Conservation (phyloP, 305 asterid species). For the Fraxinus angustifolia region DNA sequence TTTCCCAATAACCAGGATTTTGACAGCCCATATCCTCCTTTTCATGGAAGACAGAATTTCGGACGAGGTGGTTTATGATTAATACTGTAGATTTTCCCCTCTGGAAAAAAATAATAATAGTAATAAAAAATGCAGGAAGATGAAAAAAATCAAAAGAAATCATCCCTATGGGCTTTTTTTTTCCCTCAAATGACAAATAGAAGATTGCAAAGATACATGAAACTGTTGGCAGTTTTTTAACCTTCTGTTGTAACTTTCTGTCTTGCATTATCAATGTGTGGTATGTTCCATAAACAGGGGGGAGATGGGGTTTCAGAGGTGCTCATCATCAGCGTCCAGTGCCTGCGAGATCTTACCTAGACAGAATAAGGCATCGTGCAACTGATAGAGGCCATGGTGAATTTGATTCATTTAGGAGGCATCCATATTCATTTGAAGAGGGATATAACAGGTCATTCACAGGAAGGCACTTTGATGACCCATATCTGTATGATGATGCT, state of each 20-base stretch:
- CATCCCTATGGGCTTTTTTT: not conserved
- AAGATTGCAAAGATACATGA: not conserved
- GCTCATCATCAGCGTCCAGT: conserved; percentile 35
- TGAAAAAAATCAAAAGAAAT: not conserved
- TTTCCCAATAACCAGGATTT: conserved; percentile 30
- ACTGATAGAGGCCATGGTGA: conserved; percentile 28
- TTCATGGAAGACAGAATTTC: conserved; percentile 39
- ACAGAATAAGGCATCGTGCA: conserved; percentile 35
- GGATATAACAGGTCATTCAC: conserved; percentile 32
- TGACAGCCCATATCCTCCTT: conserved; percentile 38
- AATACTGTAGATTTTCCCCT: not conserved
- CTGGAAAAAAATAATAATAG: not conserved
- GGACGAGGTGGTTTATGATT: conserved; percentile 34
- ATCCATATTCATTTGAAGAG: conserved; percentile 38
- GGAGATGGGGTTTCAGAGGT: conserved; percentile 45
- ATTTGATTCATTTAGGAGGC: conserved; percentile 35
- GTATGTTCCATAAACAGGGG: conserved; percentile 32
- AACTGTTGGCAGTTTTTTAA: conserved; percentile 2
- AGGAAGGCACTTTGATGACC: conserved; percentile 45
- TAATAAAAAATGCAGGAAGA: not conserved
- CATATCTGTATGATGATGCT: conserved; percentile 35
- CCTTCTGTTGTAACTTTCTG: not conserved
- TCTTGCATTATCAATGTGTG: not conserved
- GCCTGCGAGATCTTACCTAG: conserved; percentile 28
- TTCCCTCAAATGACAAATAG: not conserved